Evolutionary conservation across 495 filamentous ascomycete species (phyloP).

Genomic region (Margaritispora aquatica): DNA sequence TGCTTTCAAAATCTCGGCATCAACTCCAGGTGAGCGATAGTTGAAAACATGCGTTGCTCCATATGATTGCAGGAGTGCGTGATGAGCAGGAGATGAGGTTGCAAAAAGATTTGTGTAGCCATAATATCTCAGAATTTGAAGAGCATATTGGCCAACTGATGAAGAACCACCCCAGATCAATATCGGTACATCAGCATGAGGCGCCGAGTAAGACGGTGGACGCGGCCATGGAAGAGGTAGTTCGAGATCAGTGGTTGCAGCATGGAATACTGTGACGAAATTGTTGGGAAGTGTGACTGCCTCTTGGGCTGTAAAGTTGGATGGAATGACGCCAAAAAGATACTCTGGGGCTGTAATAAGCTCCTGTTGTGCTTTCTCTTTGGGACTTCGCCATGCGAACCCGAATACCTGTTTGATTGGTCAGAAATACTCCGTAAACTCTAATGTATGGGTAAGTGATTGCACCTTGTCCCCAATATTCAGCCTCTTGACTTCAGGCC

Average conservation of each 20-base stretch:
- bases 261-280: constrained; percentile 45
- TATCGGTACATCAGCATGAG: constrained; percentile 27
- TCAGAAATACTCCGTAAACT: background rate
- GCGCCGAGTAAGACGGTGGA: constrained; percentile 26
- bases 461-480: constrained; percentile 30
- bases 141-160: constrained; percentile 40
- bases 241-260: constrained; percentile 35
- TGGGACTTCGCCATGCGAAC: constrained; percentile 32
- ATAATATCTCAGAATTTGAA: constrained; percentile 43
- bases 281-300: constrained; percentile 46
- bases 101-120: constrained; percentile 41
- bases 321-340: constrained; percentile 31
- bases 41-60: constrained; percentile 43
- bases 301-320: constrained; percentile 30
- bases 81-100: constrained; percentile 40
- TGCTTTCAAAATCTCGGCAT: constrained; percentile 27
- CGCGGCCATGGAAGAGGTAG: constrained; percentile 43
- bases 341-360: constrained; percentile 29
- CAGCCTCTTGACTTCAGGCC: constrained; percentile 31
- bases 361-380: constrained; percentile 39
- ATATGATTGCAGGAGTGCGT: constrained; percentile 30
- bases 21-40: constrained; percentile 33
- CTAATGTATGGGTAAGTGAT: background rate
- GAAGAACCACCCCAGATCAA: constrained; percentile 50
- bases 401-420: constrained; percentile 36